phyloP scores from a whole-genome alignment of 345 rosid genomes.

The Theobroma cacao region DNA sequence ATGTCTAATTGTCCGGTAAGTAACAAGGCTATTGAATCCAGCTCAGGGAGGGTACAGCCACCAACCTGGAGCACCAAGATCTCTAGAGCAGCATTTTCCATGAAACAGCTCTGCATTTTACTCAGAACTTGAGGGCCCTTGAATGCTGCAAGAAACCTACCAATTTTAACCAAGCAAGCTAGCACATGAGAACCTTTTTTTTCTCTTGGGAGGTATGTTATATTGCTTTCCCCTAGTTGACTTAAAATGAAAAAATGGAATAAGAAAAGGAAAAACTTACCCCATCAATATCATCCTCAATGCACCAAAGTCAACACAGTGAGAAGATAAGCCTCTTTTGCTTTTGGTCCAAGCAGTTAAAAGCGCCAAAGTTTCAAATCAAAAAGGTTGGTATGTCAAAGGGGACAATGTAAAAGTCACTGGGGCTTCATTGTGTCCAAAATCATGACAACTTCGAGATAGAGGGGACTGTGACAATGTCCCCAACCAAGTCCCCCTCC shows the following conservation, averaged over 20 bases:
- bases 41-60: not conserved
- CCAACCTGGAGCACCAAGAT: not conserved
- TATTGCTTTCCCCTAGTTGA: too few species aligned
- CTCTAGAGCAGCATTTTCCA: not conserved
- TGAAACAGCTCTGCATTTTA: not conserved
- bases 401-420: not conserved
- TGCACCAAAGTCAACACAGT: not conserved
- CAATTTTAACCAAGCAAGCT: not conserved
- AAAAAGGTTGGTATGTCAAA: not conserved
- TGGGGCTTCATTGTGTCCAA: not conserved
- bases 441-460: not conserved
- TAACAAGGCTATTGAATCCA: not conserved
- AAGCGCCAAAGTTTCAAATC: not conserved
- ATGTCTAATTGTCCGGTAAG: not conserved
- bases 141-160: not conserved
- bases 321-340: not conserved
- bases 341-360: not conserved
- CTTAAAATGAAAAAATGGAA: too few species aligned
- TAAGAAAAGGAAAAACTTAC: too few species aligned
- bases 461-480: not conserved
- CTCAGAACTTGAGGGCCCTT: not conserved
- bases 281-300: not conserved
- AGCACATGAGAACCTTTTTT: not conserved
- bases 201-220: not conserved
- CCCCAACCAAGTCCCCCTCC: not conserved